Conservation (phyloP, 805 yeast genomes). For the Jamesozyma hellenica region DNA sequence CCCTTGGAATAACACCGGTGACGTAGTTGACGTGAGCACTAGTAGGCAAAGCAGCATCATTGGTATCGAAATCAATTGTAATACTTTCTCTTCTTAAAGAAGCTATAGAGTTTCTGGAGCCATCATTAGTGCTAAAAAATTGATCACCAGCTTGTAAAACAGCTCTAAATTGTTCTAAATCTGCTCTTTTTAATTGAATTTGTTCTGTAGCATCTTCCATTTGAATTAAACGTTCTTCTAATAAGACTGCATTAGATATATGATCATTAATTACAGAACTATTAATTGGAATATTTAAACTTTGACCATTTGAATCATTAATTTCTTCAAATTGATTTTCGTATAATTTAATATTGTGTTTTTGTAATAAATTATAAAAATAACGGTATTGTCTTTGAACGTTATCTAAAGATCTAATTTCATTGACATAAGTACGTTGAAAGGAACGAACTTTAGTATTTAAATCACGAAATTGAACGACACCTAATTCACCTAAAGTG, state of each 20-base stretch:
- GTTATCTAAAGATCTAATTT: conserved; percentile 73
- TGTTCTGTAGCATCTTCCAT: conserved; percentile 60
- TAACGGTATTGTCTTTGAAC: conserved; percentile 75
- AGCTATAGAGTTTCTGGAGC: conserved; percentile 1
- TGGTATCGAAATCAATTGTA: conserved; percentile 12
- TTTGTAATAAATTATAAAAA: conserved; percentile 40
- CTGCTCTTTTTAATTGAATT: conserved; percentile 44
- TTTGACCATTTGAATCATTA: conserved; percentile 5
- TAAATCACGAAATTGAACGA: conserved; percentile 81
- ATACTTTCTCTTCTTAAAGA: conserved; percentile 11
- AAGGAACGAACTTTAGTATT: conserved; percentile 72
- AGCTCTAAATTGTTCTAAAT: conserved; percentile 52
- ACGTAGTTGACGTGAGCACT: conserved; percentile 37
- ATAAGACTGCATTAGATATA: conserved; percentile 46
- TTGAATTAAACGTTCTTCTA: conserved; percentile 68
- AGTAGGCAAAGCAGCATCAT: conserved; percentile 16
- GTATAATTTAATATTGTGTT: conserved; percentile 34
- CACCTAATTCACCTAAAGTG: conserved; percentile 75
- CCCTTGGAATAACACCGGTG: conserved; percentile 57
- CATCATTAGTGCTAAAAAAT: conserved; percentile 31
- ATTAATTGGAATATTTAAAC: conserved; percentile 28
- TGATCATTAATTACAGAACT: conserved; percentile 66
- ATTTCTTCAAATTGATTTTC: conserved; percentile 12
- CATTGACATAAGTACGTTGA: conserved; percentile 85
- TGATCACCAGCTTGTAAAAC: conserved; percentile 41